Conservation (phyloP, 2,329 filamentous ascomycete genomes). For the Pseudocercospora eumusae region DNA sequence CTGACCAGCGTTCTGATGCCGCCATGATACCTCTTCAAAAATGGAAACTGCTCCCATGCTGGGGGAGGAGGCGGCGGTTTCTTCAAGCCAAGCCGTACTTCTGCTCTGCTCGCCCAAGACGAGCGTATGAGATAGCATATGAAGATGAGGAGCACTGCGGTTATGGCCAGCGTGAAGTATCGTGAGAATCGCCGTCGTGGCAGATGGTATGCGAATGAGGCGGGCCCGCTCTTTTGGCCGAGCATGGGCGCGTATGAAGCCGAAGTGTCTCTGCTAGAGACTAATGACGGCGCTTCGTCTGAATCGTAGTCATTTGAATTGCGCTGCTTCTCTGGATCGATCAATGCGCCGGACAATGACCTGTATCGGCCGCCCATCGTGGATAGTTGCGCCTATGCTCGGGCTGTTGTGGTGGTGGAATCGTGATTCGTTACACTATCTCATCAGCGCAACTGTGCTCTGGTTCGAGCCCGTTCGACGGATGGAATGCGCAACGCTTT, state of each 20-base stretch:
- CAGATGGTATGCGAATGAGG: slow-evolving; percentile 40
- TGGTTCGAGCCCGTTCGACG: neutral
- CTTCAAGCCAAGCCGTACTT: slow-evolving; percentile 54
- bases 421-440: slow-evolving; percentile 1
- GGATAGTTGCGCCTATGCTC: neutral
- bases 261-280: slow-evolving; percentile 31
- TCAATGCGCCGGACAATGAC: slow-evolving; percentile 37
- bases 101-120: slow-evolving; percentile 48
- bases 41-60: slow-evolving; percentile 83
- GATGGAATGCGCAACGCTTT: neutral
- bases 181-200: slow-evolving; percentile 66
- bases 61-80: slow-evolving; percentile 64
- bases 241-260: slow-evolving; percentile 37
- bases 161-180: slow-evolving; percentile 73
- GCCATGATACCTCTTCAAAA: slow-evolving; percentile 85
- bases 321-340: slow-evolving; percentile 45
- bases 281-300: slow-evolving; percentile 37
- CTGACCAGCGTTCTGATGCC: slow-evolving; percentile 73
- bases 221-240: slow-evolving; percentile 30
- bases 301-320: slow-evolving; percentile 35
- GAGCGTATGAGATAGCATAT: slow-evolving; percentile 69
- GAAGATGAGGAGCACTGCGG: slow-evolving; percentile 71
- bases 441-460: neutral
- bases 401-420: neutral
- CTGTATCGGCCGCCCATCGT: slow-evolving; percentile 35